Conservation (phyloP, 1,139 yeast genomes). For the Kazachstania sp. region DNA sequence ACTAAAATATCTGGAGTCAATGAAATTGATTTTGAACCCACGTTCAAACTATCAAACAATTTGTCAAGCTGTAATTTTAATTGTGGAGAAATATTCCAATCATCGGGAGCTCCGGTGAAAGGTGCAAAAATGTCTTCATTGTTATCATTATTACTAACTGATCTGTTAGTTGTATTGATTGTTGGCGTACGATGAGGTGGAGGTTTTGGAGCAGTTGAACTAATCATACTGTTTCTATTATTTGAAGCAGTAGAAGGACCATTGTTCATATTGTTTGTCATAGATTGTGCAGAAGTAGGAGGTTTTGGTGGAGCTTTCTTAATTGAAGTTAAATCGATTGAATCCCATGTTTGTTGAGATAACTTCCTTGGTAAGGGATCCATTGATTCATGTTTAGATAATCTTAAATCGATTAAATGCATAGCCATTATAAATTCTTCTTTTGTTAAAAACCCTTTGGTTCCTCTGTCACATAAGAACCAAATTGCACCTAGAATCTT, state of each 20-base stretch:
- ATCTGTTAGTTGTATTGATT: slow-evolving; percentile 33
- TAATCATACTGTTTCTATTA: slow-evolving; percentile 1
- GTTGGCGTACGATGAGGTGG: slow-evolving; percentile 26
- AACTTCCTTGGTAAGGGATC: slow-evolving; percentile 31
- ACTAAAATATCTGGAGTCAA: slow-evolving; percentile 78
- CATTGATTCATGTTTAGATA: slow-evolving; percentile 52
- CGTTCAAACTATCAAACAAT: slow-evolving; percentile 70
- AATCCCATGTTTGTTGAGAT: slow-evolving; percentile 61
- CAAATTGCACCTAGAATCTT: slow-evolving; percentile 76
- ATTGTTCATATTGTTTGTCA: not conserved
- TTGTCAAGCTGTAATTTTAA: slow-evolving; percentile 70
- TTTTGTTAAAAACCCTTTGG: slow-evolving; percentile 60
- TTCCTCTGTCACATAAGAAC: slow-evolving; percentile 74
- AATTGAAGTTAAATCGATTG: slow-evolving; percentile 25
- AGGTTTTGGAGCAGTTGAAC: slow-evolving; percentile 5
- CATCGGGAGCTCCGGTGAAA: slow-evolving; percentile 24
- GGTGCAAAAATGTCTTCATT: slow-evolving; percentile 2
- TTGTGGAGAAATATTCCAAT: slow-evolving; percentile 61
- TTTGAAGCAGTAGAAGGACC: not conserved
- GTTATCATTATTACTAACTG: not conserved
- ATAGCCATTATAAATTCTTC: slow-evolving; percentile 83
- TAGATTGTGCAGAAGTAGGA: not conserved
- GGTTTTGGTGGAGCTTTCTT: slow-evolving; percentile 1
- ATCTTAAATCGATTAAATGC: slow-evolving; percentile 81
- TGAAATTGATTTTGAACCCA: slow-evolving; percentile 43